These are phyloP conservation scores for Chlorella sp. DNA, from an alignment of 139 green algal species.

Conservation along the genomic window DNA sequence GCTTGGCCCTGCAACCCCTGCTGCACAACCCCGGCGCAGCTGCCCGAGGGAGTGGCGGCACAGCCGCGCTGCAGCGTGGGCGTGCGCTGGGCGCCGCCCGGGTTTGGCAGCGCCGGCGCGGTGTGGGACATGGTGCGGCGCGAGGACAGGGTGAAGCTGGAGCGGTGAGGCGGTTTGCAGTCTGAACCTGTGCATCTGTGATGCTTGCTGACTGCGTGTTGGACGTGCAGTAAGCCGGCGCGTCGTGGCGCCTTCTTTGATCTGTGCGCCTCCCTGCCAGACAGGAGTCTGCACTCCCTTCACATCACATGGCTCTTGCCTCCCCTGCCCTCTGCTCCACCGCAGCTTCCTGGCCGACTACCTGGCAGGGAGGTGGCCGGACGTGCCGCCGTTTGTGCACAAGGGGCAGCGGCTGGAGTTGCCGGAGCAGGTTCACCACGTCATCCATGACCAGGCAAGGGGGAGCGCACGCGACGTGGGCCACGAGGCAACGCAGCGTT, in stretches of 20 bases:
- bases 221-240: no score
- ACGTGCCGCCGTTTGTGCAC: constrained; percentile 54
- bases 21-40: neutral
- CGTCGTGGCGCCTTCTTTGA: no score
- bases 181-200: neutral
- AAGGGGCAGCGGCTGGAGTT: neutral
- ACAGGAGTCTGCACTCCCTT: no score
- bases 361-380: neutral
- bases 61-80: no score
- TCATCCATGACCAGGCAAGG: constrained; percentile 24
- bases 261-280: no score
- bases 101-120: constrained; percentile 59
- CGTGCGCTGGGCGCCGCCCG: no score
- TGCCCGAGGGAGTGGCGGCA: no score
- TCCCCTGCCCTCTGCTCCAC: no score
- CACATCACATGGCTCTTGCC: no score
- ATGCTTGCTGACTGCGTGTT: neutral
- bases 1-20: neutral
- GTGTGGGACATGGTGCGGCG: constrained; percentile 88
- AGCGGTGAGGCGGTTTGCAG: neutral
- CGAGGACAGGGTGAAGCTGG: constrained; percentile 34
- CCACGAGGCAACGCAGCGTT: no score
- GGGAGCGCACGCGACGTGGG: neutral
- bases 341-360: neutral
- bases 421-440: neutral